Base-by-base conservation (phyloP, 257 asterid genomes). In the Misopates orontium region DNA sequence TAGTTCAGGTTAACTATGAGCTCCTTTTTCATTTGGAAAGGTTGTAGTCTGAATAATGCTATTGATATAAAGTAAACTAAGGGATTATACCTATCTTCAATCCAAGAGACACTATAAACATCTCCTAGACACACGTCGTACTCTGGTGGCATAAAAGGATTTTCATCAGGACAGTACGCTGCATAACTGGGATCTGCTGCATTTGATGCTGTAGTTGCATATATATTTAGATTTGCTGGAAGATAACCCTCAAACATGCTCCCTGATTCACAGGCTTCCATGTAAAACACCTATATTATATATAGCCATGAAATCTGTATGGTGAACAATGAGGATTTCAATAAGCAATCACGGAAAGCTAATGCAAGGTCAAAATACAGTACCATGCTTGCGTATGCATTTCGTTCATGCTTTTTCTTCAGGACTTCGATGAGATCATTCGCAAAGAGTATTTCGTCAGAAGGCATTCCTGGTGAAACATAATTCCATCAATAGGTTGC, bases 221-320 rank as follows among this genome's bases (percentile, higher is more conserved):
- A 87, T 40, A 84, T 80, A 60, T 82, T 87, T 32, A 87, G 52
- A 62, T 61, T 81, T 62, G 75, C 55, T 10, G 89, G 87, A 56
- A 87, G 84, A 58, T 84, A 84, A 60, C 91, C 89, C 72, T 87
- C 87, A 62, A 87, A 87, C 56, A 84, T 87, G 62, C 89, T 82
- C 52, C 87, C 91, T 9, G 89, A 67, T 64, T 87, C 95, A 19
- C 91, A 87, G 70, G 95, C 89, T 79, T 84, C 95, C 36, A 84
- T 62, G 69, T 87, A 84, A 70, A 84, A 75, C 25, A 82, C 91
- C 91, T 86, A 51, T 55, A 42, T 20, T 6, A 28, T 23, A 56
- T 16, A 21, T 10, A 28, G 45, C 19, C 15, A 15, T 4, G 0
- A 3, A 42, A 22, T 18, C 5, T 8, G 21, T 50, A 23, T 9